A percentile compares a stretch with the other conserved stretches of the same genome.
These are phyloP conservation scores for Barnettozyma siamensis DNA, from an alignment of 805 yeast genomes.

Conservation along the genomic window DNA sequence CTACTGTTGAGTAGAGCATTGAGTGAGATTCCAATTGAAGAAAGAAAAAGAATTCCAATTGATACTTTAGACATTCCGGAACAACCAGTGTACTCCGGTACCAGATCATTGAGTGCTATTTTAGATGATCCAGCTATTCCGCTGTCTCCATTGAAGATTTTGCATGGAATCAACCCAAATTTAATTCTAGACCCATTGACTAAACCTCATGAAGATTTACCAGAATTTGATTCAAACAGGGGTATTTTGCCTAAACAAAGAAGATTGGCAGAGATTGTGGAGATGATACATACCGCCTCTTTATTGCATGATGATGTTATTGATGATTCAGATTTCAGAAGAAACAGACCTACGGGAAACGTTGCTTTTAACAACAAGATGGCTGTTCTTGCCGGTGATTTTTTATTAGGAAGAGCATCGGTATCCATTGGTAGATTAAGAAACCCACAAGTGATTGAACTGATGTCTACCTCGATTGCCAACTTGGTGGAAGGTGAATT, in stretches of 20 bases:
- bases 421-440: conserved; percentile 89
- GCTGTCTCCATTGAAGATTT: conserved; percentile 73
- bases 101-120: conserved; percentile 46
- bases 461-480: conserved; percentile 93
- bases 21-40: conserved; percentile 60
- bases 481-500: conserved; percentile 97
- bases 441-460: conserved; percentile 95
- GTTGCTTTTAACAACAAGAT: conserved; percentile 92
- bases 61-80: conserved; percentile 62
- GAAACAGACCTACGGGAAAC: conserved; percentile 90
- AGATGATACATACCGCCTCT: conserved; percentile 97
- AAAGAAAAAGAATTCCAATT: conserved; percentile 58
- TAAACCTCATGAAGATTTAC: conserved; percentile 68
- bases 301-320: conserved; percentile 95
- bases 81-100: conserved; percentile 57
- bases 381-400: conserved; percentile 97
- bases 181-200: conserved; percentile 79
- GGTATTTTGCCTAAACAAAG: conserved; percentile 94
- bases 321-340: conserved; percentile 79
- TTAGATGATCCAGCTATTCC: conserved; percentile 47
- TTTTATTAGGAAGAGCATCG: conserved; percentile 90
- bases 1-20: conserved; percentile 77
- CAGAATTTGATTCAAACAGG: conserved; percentile 47
- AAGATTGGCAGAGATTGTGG: conserved; percentile 93
- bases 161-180: conserved; percentile 87